Evolutionary conservation across 495 filamentous ascomycete species (phyloP), one percentile per base, ranked within the genome.

Genomic region (Podospora pseudocomata): DNA sequence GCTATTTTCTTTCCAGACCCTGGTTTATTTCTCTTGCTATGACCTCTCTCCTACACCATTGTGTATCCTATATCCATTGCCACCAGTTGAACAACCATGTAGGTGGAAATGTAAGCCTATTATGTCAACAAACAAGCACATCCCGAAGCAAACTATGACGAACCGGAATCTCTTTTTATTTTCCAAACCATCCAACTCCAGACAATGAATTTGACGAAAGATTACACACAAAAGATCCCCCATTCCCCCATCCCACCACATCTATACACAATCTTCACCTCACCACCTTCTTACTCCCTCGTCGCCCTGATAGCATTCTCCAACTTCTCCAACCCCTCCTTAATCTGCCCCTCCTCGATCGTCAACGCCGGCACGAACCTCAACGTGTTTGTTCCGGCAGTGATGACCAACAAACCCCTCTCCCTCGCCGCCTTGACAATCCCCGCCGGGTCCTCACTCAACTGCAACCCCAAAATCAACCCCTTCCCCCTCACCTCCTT

Each of bases 351-450:
- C 64, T 92, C 87, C 3, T 84, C 87, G 68, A 99, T 89, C 3
- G 89, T 87, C 74, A 97, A 78, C 62, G 91, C 88, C 68, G 93
- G 93, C 67, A 97, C 91, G 72, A 97, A 95, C 34, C 93, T 83
- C 58, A 97, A 78, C 60, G 92, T 94, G 73, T 97, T 94, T 4
- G 88, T 91, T 3, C 95, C 95, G 39, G 92, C 93, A 0, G 92
- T 97, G 72, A 99, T 97, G 19, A 98, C 83, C 75, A 99, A 72
- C 80, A 99, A 72, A 0, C 95, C 96, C 60, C 93, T 82, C 82
- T 99, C 93, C 67, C 96, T 81, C 28, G 93, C 93, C 2, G 92
- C 93, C 64, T 87, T 91, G 44, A 99, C 84, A 57, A 99, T 84
- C 11, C 85, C 77, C 4, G 84, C 80, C 49, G 91, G 91, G 74